Evolutionary conservation across 2,329 filamentous ascomycete genomes (phyloP), one percentile per base, ranked within the genome.

Genomic region (Sporothrix phasma): DNA sequence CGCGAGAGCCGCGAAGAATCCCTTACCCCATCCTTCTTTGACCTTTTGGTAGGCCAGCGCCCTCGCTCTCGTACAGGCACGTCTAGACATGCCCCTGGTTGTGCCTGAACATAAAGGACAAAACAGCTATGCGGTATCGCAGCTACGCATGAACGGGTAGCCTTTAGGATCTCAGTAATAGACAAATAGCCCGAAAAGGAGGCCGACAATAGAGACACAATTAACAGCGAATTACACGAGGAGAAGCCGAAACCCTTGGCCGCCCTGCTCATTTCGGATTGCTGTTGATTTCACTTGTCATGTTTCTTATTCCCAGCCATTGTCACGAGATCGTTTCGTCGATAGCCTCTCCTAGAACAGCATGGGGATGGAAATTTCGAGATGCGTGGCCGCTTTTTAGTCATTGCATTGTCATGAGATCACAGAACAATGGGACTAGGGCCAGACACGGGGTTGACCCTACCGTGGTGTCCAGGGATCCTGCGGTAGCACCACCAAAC

Each of bases 181-280:
- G 7, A 26, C n/a, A 58, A 62, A 54, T 62, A 54, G 54, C 51
- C 60, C 60, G 60, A 62, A 62, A 54, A 54, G 22, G 60, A 31
- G 19, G 60, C 60, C 47, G 60, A 62, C 2, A 47, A 39, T 49
- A 26, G 19, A 61, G n/a, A 26, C 5, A 61, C 15, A 26, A 24
- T 24, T 11, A 7, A 19, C 10, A 37, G 17, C 29, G 13, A 7
- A 54, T 43, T 39, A 19, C 34, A n/a, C n/a, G 8, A 31, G 5
- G 41, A 24, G n/a, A 10, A 34, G 26, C n/a, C 19, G 13, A 61
- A 51, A 61, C 37, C 41, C 41, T 47, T 47, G 41, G 54, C 5
- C 41, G 47, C 31, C 6, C 29, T 59, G 39, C 26, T 61, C 58
- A 61, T 61, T 24, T 61, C 58, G 58, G 41, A 26, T 47, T 43